A percentile compares a stretch with the other conserved stretches of the same genome.
Conservation (phyloP, 805 yeast species). For the Lachancea sp. region DNA sequence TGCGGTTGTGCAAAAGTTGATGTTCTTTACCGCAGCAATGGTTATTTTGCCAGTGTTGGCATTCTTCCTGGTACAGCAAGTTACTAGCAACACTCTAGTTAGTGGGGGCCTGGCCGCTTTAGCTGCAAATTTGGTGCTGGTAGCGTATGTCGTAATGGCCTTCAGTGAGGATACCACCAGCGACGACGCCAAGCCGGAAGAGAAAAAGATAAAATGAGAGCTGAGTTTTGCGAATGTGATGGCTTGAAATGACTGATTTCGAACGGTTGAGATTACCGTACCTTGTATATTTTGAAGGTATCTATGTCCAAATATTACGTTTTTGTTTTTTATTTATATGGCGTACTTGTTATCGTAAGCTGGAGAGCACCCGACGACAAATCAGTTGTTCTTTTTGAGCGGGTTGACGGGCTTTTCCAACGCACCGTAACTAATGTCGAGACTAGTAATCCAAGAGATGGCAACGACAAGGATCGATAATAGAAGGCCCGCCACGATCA, state of each 20-base stretch:
- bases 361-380: neutral
- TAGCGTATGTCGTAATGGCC: constrained; percentile 68
- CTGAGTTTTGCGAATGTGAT: neutral
- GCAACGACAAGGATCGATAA: constrained; percentile 54
- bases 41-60: constrained; percentile 57
- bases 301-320: constrained; percentile 10
- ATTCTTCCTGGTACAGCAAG: constrained; percentile 51
- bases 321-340: neutral
- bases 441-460: constrained; percentile 59
- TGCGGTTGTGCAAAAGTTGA: constrained; percentile 55
- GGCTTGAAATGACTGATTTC: neutral
- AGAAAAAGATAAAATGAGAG: constrained; percentile 13
- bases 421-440: constrained; percentile 75
- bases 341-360: neutral
- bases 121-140: constrained; percentile 65
- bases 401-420: constrained; percentile 52
- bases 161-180: constrained; percentile 54
- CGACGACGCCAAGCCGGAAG: constrained; percentile 29
- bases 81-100: constrained; percentile 44
- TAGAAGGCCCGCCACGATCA: constrained; percentile 59
- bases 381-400: constrained; percentile 28
- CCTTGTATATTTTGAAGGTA: constrained; percentile 7
- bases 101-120: constrained; percentile 80
- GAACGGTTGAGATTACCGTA: neutral
- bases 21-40: constrained; percentile 74